These are phyloP conservation scores for Saitozyma podzolica DNA, from an alignment of 768 basidiomycete species.

Conservation along the genomic window DNA sequence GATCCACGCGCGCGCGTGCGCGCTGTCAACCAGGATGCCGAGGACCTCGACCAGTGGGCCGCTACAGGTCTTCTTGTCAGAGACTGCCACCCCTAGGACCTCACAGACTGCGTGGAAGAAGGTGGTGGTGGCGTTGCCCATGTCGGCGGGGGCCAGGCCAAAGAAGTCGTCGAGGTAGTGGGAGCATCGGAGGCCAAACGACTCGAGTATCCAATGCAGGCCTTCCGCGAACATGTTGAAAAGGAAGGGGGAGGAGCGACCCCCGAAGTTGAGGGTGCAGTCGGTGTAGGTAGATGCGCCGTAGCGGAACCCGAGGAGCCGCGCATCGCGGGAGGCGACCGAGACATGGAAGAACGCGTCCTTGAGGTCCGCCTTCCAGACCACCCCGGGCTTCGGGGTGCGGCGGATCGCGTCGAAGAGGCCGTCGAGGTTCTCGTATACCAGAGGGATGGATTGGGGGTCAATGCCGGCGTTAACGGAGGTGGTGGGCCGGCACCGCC, in stretches of 20 bases:
- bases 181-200: conserved; percentile 13
- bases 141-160: neutral
- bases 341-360: conserved; percentile 52
- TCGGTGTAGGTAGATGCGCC: neutral
- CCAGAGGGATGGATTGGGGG: conserved; percentile 2
- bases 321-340: neutral
- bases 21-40: conserved; percentile 8
- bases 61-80: neutral
- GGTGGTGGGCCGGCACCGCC: no score
- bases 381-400: conserved; percentile 28
- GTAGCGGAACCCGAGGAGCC: conserved; percentile 41
- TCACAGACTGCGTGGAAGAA: conserved; percentile 3
- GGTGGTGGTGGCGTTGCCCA: conserved; percentile 12
- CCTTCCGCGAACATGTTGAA: conserved; percentile 54
- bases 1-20: conserved; percentile 1
- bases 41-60: conserved; percentile 5
- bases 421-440: conserved; percentile 5
- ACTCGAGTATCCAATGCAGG: no score
- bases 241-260: conserved; percentile 53
- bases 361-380: conserved; percentile 36
- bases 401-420: neutral
- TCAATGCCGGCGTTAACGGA: conserved; percentile 12
- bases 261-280: conserved; percentile 15
- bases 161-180: conserved; percentile 15
- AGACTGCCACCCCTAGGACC: conserved; percentile 3